Base-by-base conservation (phyloP, 345 rosid species). In the Capsella bursapastoris region DNA sequence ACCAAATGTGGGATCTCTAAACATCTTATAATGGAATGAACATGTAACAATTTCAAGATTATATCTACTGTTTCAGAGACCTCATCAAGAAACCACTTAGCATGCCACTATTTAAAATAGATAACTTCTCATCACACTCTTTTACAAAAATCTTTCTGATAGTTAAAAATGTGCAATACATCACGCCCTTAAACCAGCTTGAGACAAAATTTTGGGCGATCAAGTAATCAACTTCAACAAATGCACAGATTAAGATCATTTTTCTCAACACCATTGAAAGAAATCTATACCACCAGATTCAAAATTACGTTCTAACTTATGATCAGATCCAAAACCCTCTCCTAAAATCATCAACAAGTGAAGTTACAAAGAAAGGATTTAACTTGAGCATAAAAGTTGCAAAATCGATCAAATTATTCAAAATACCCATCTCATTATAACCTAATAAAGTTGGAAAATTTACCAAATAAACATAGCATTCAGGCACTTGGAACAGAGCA, bases 391-490 rank as follows among this genome's bases (percentile, higher is more conserved):
- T 10, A n/a, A 60, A 35, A 49, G 15, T 48, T 55, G 29, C 15
- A 74, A 13, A 5, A 75, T 28, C 49, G 18, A 34, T 3, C 29
- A 74, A 14, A 65, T 22, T 55, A 1, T 7, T 22, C 31, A 10
- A 61, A 45, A 70, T 16, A 65, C 72, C 57, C 68, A 71, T 65
- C 31, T 71, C 65, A 29, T 11, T 16, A 49, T 40, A 29, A 71
- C 15, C 29, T 7, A 27, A 56, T 1, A 3, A 34, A 66, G 38
- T 43, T 57, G 38, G 47, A 66, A 57, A 57, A 7, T 78, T 71
- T 80, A 92, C 97, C 90, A 88, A 61, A 83, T 92, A 90, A 74
- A 91, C 97, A 73, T 94, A 94, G 78, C 96, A 92, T 83, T 95
- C 97, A 57, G 97, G 80, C 61, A 95, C 96, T 77, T 90, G 93